Evolutionary conservation across 2,329 filamentous ascomycete species (phyloP).

Genomic region (Fusarium sp.): DNA sequence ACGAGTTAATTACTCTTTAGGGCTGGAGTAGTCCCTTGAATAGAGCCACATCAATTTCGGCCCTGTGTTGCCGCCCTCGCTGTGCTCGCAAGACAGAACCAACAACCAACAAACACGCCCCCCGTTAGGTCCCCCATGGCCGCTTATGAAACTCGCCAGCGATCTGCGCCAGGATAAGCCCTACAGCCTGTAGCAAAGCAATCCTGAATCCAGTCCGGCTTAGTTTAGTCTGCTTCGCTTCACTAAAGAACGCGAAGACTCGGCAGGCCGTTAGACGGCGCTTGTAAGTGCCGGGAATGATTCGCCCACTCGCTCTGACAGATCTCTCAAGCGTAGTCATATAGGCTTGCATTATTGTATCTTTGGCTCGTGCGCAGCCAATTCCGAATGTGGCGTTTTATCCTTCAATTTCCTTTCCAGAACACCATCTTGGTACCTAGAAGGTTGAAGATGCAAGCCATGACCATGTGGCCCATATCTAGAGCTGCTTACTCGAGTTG

Average conservation of each 20-base stretch:
- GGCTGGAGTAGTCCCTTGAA: slow-evolving; percentile 1
- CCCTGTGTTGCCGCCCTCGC: slow-evolving; percentile 4
- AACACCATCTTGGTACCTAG: slow-evolving; percentile 8
- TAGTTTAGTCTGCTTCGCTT: slow-evolving; percentile 15
- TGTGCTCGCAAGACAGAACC: slow-evolving; percentile 5
- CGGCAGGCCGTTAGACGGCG: slow-evolving; percentile 28
- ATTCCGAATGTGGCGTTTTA: slow-evolving; percentile 16
- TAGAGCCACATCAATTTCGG: slow-evolving; percentile 8
- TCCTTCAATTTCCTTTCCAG: slow-evolving; percentile 26
- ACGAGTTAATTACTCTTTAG: slow-evolving; percentile 16
- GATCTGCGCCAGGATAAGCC: slow-evolving; percentile 40
- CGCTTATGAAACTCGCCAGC: slow-evolving; percentile 35
- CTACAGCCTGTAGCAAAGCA: slow-evolving; percentile 22
- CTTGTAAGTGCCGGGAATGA: slow-evolving; percentile 32
- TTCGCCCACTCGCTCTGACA: slow-evolving; percentile 11
- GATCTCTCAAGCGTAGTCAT: slow-evolving; percentile 2
- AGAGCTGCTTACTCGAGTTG: neutral
- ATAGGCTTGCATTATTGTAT: neutral
- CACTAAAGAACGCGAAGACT: slow-evolving; percentile 25
- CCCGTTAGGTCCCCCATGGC: slow-evolving; percentile 2
- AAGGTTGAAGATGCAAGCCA: neutral
- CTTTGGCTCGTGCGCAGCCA: slow-evolving; percentile 6
- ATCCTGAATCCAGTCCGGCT: neutral
- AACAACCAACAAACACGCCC: slow-evolving; percentile 27
- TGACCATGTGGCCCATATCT: neutral